A percentile compares a stretch with the other conserved stretches of the same genome.
phyloP scores from a whole-genome alignment of 345 rosid species.

The Linum usitatissimum region DNA sequence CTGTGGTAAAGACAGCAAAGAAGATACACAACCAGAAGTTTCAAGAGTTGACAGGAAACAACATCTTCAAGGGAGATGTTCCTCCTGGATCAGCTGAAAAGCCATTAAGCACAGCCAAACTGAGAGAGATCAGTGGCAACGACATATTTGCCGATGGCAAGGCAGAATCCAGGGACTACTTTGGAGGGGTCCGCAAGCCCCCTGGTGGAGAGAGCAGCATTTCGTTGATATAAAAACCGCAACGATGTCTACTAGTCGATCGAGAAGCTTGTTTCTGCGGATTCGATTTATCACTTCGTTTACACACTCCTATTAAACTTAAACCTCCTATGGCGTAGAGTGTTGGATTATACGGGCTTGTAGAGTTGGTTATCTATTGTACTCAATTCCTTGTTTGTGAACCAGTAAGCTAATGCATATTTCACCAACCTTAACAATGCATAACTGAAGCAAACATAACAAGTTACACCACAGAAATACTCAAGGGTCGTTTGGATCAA shows the following conservation, averaged over 20 bases:
- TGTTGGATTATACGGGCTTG: background rate
- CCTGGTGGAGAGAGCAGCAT: constrained; percentile 24
- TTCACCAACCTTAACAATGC: background rate
- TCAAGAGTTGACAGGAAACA: constrained; percentile 21
- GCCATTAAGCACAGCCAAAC: constrained; percentile 16
- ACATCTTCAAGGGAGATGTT: constrained; percentile 22
- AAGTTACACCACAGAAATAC: too few species aligned
- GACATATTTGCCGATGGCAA: constrained; percentile 20
- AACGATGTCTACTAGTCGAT: background rate
- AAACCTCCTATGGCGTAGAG: background rate
- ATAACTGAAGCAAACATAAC: background rate
- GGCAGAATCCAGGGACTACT: constrained; percentile 20
- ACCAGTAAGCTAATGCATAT: background rate
- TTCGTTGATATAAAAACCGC: constrained; percentile 7
- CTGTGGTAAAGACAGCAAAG: constrained; percentile 17
- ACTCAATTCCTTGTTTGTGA: background rate
- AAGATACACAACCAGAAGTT: constrained; percentile 23
- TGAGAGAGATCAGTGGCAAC: constrained; percentile 23
- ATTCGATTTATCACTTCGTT: background rate
- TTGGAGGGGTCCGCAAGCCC: constrained; percentile 19
- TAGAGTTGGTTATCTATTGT: background rate
- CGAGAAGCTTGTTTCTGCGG: background rate
- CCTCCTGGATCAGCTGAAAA: constrained; percentile 19
- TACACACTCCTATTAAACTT: background rate
- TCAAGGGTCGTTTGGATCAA: too few species aligned